phyloP scores from a whole-genome alignment of 257 asterid genomes.

The Gynochthodes officinalis region DNA sequence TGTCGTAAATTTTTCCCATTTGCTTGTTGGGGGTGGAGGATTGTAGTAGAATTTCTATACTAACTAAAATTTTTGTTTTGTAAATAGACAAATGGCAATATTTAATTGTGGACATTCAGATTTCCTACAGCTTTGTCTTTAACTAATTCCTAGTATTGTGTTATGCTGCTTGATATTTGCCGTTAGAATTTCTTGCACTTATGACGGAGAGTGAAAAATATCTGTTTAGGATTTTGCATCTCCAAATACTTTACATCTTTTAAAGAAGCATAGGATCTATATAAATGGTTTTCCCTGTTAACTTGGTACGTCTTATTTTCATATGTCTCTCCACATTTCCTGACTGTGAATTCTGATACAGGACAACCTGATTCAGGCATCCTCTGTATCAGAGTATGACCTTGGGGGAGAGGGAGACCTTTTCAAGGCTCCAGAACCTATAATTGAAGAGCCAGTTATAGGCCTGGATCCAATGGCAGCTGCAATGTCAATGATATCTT shows the following conservation, averaged over 20 bases:
- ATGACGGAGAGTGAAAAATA: neutral
- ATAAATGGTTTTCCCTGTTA: neutral
- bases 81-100: neutral
- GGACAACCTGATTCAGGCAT: constrained; percentile 40
- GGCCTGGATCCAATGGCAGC: constrained; percentile 75
- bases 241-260: neutral
- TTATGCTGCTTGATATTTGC: constrained; percentile 1
- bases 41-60: neutral
- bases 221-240: neutral
- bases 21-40: constrained; percentile 6
- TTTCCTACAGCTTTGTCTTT: neutral
- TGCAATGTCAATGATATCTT: constrained; percentile 84
- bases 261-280: neutral
- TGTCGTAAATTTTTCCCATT: constrained; percentile 8
- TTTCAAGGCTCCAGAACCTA: constrained; percentile 74
- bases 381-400: constrained; percentile 58
- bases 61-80: neutral
- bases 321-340: neutral
- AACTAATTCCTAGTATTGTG: neutral
- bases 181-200: neutral
- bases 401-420: constrained; percentile 89
- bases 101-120: neutral
- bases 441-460: constrained; percentile 57
- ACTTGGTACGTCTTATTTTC: constrained; percentile 6
- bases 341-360: constrained; percentile 23